Conservation (phyloP, 148 eudicot genomes). For the Amaranthus hypochondriacus region DNA sequence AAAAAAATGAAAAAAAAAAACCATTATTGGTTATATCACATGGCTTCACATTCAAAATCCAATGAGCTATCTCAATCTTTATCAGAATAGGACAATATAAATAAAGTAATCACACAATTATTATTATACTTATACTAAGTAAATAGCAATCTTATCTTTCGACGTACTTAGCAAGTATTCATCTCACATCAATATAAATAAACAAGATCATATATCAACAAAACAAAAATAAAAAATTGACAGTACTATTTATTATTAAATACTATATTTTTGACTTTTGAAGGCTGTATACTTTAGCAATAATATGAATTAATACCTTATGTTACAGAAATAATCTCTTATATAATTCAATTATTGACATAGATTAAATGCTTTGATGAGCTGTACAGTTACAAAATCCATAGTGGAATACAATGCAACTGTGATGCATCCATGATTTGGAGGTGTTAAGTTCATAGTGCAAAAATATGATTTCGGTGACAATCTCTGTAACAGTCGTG, state of each 20-base stretch:
- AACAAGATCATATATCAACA: too few relatives aligned
- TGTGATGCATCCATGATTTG: slow-evolving; percentile 7
- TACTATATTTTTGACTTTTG: too few relatives aligned
- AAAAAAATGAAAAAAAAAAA: slow-evolving; percentile 1
- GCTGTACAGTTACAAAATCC: slow-evolving; percentile 3
- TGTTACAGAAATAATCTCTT: slow-evolving; percentile 7
- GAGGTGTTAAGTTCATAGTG: slow-evolving; percentile 7
- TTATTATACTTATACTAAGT: not conserved
- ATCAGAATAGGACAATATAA: slow-evolving; percentile 11
- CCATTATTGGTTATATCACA: slow-evolving; percentile 30
- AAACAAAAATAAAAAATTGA: too few relatives aligned
- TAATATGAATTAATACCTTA: slow-evolving; percentile 7
- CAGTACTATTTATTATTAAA: not conserved
- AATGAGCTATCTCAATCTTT: slow-evolving; percentile 24
- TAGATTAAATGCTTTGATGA: slow-evolving; percentile 6
- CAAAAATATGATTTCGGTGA: too few relatives aligned
- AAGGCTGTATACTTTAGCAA: too few relatives aligned
- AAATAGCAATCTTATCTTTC: too few relatives aligned
- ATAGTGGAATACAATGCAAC: not conserved
- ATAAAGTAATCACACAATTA: slow-evolving; percentile 4
- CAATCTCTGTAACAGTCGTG: too few relatives aligned
- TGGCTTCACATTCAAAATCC: slow-evolving; percentile 28
- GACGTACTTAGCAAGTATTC: too few relatives aligned
- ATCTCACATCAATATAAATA: too few relatives aligned
- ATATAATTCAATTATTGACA: slow-evolving; percentile 8